These are phyloP conservation scores for Stylosanthes scabra DNA, from an alignment of 331 rosid genomes.

Conservation along the genomic window DNA sequence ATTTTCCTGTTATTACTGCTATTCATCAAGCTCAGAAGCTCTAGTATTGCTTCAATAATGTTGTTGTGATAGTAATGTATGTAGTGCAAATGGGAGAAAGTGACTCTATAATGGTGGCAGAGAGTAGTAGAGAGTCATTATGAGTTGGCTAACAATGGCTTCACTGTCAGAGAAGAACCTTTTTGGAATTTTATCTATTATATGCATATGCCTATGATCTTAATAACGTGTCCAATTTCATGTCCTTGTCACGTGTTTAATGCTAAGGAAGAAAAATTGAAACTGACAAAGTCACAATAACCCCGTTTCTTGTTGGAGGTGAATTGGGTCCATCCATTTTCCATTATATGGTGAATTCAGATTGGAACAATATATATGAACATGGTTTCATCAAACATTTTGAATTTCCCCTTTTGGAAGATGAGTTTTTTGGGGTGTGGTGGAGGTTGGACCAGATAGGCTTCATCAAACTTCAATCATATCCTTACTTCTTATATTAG, in stretches of 20 bases:
- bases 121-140: conserved; percentile 49
- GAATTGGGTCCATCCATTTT: conserved; percentile 7
- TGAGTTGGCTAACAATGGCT: conserved; percentile 51
- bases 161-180: conserved; percentile 42
- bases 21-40: too few relatives aligned
- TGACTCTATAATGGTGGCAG: conserved; percentile 23
- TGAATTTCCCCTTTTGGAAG: not conserved
- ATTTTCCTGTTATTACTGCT: conserved; percentile 48
- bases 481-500: not conserved
- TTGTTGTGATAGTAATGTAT: not conserved
- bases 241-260: conserved; percentile 56
- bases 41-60: too few relatives aligned
- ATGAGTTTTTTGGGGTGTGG: conserved; percentile 1
- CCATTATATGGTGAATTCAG: conserved; percentile 2
- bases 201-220: conserved; percentile 41
- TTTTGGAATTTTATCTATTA: conserved; percentile 44
- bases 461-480: not conserved
- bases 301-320: conserved; percentile 21
- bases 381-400: not conserved
- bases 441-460: not conserved
- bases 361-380: not conserved
- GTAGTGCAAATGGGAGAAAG: conserved; percentile 15
- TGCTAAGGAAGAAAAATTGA: conserved; percentile 29
- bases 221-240: conserved; percentile 47
- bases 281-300: conserved; percentile 11